Base-by-base conservation (phyloP, 2,329 filamentous ascomycete species). In the Endoconidiophora polonica region DNA sequence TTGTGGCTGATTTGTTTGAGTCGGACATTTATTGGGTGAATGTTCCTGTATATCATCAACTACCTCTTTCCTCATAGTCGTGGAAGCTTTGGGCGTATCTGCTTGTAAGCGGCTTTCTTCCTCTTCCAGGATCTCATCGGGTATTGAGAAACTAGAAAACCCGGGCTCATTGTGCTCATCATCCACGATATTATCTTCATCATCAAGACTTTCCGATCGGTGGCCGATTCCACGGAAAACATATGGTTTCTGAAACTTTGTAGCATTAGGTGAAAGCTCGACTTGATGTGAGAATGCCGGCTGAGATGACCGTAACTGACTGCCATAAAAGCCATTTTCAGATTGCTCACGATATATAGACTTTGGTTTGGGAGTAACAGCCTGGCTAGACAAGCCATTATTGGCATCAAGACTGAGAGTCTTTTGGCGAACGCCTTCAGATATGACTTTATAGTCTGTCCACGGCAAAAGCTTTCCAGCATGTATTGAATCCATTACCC, bases 401-500 rank as follows among this genome's bases (percentile, higher is more conserved):
- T 16, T 33, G 14, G 68, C 69, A 55, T 71, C 67, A 29, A 81
- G 69, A 48, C 67, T 72, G 45, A 98, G 68, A 1, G 88, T 73
- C 57, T 84, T 86, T 64, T 98, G 91, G 7, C 79, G 76, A 0
- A 81, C 77, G 0, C 86, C 87, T 62, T 94, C 86, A 56, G 91
- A 84, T 3, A 95, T 68, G 0, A 95, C 79, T 26, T 86, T 77
- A 60, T 91, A 98, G 10, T 79, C 71, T 54, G 83, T 73, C 91
- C 93, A 98, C 0, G 90, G 82, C 24, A 96, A 68, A 42, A 95
- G 65, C 58, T 76, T 83, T 4, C 86, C 86, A 5, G 85, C 84
- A 52, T 77, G 71, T 43, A 96, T 77, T 54, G 88, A 95, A 57
- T 98, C 90, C 12, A 86, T 81, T 2, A 98, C 76, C 91, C 91